A percentile compares a stretch with the other conserved stretches of the same genome.
phyloP scores from a whole-genome alignment of 169 alveolate species.

The Eimeria sp. region DNA sequence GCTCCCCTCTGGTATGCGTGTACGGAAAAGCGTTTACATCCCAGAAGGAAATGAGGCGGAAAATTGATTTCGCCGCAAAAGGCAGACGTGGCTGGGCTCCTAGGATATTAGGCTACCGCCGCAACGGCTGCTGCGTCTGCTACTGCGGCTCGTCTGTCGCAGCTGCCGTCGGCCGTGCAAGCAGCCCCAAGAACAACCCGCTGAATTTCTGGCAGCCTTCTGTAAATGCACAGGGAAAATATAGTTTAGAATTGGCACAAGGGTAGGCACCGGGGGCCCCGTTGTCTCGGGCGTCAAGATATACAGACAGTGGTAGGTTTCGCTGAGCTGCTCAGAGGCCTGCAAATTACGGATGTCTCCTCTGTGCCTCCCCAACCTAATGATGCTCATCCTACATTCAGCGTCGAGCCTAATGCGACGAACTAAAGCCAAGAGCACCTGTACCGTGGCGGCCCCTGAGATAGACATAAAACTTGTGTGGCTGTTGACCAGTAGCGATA shows the following conservation, averaged over 20 bases:
- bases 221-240: background rate
- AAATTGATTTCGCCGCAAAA: constrained; percentile 7
- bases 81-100: background rate
- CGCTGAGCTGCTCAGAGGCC: background rate
- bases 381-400: background rate
- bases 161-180: constrained; percentile 50
- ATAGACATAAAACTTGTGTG: background rate
- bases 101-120: background rate
- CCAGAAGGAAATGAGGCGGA: background rate
- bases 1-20: background rate
- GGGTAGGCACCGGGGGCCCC: background rate
- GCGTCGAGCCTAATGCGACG: background rate
- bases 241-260: background rate
- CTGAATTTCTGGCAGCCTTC: background rate
- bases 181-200: constrained; percentile 22
- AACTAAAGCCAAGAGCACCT: background rate
- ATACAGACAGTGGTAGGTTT: background rate
- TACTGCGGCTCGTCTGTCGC: constrained; percentile 69
- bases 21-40: background rate
- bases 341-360: background rate
- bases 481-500: background rate
- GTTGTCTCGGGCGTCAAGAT: background rate
- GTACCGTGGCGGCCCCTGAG: background rate
- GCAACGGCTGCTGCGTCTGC: constrained; percentile 22
- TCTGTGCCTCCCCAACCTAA: background rate